Base-by-base conservation (phyloP, 2,329 filamentous ascomycete genomes). In the Neodidymelliopsis sp. region DNA sequence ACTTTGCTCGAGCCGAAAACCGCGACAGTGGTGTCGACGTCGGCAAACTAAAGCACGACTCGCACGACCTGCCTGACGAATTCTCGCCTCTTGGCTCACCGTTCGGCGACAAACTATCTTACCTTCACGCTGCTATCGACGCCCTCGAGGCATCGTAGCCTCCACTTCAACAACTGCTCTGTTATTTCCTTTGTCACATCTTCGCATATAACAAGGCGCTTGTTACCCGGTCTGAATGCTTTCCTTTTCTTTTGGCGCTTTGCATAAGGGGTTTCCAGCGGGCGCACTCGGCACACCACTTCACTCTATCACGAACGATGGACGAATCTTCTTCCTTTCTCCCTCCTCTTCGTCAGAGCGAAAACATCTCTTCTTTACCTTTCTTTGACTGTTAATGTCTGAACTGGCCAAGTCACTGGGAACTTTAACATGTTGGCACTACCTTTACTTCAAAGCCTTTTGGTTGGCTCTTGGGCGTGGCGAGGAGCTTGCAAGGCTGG, bases 11-110 rank as follows among this genome's bases (percentile, higher is more conserved):
- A 2, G 59, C 65, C 13, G 65, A 69, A 18, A 71, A 74, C 33
- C 63, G 70, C n/a, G 71, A 74, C 47, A 73, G 70, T 42, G 71
- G 68, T 3, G 57, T 74, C 19, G 70, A 73, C 34, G 37, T 74
- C 5, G 68, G 70, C 23, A 63, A 63, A 4, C 43, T 65, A 10
- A 63, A 69, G n/a, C 56, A 56, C n/a, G 33, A 53, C 11, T 39
- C 30, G 18, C 38, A 52, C 10, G 39, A 57, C 9, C 29, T 58
- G 34, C 52, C 51, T 23, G 43, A 48, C 33, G 53, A 61, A 8
- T 53, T 63, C 27, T 53, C 58, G 2, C 62, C 58, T 8, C 61
- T 69, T 2, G 64, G 59, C 27, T 67, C 67, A 2, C 67, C 67
- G 3, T 61, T 70, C 22, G 58, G 57, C 39, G 65, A 69, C 38